Base-by-base conservation (phyloP, 441 rosid genomes). In the Brassica balearica region DNA sequence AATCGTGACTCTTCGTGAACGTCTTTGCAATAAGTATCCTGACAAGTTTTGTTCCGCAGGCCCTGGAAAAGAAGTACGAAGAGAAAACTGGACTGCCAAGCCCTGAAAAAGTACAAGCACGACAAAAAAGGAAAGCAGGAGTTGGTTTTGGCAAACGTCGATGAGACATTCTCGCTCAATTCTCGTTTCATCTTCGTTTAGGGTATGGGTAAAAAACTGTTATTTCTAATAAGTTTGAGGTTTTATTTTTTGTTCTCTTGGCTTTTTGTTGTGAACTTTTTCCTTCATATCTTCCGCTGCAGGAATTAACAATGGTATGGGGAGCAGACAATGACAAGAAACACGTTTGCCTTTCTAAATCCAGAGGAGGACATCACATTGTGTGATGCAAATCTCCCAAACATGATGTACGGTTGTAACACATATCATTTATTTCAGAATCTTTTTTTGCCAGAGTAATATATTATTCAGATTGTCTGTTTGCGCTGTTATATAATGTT, bases 141-240 rank as follows among this genome's bases (percentile, higher is more conserved):
- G 87, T 82, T 75, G 99, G 99, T 81, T 95, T 95, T 89, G 97
- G 99, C 65, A 93, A 87, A 78, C 83, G 85, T 69, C 83, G 84
- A 88, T 69, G 73, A 41, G 64, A 36, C 22, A 34, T 20, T 69
- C 76, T 77, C 61, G 32, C 65, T 71, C 61, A 64, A n/a, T 29
- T 66, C 74, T 34, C 70, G 2, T 46, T 74, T 48, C 76, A 1
- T 61, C 74, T 65, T 61, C 59, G 68, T 23, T 48, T 70, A 74
- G 53, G 66, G 65, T 65, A 53, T 74, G 75, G 46, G 66, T 77
- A 69, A 5, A 69, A 5, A 41, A 22, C 14, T 34, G 17, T 77
- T 61, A 17, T 25, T 34, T 71, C 74, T 10, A 25, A 38, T 10
- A 27, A 41, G 43, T 61, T 46, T 61, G 41, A 71, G 70, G 14